Evolutionary conservation across 2,329 filamentous ascomycete genomes (phyloP).

Genomic region (Clarireedia paspali): DNA sequence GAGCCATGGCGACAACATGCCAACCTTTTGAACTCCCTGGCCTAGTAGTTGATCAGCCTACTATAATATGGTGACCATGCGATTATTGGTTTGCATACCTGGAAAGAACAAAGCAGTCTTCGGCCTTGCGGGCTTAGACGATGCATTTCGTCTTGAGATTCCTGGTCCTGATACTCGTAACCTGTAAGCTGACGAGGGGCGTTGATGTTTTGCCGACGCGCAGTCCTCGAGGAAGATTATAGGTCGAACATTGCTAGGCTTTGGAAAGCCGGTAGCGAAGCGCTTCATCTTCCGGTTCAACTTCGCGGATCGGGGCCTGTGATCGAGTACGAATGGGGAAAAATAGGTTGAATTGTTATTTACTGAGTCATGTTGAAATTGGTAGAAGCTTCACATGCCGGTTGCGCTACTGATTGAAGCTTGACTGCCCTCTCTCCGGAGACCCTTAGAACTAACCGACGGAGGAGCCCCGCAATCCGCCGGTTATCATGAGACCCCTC

Average conservation of each 20-base stretch:
- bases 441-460: neutral
- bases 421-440: neutral
- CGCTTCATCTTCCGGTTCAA: conserved; percentile 19
- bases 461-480: conserved; percentile 1
- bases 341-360: neutral
- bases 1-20: conserved; percentile 81
- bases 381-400: conserved; percentile 2
- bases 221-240: conserved; percentile 5
- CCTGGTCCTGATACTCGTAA: neutral
- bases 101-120: conserved; percentile 33
- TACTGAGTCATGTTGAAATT: neutral
- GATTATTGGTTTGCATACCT: conserved; percentile 22
- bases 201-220: neutral
- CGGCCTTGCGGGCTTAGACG: conserved; percentile 19
- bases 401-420: neutral
- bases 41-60: conserved; percentile 40
- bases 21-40: conserved; percentile 82
- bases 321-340: no score
- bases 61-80: neutral
- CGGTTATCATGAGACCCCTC: neutral
- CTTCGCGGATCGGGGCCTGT: no score
- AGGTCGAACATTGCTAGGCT: conserved; percentile 10
- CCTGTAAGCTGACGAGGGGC: neutral
- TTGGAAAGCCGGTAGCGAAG: conserved; percentile 18
- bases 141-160: conserved; percentile 20